Evolutionary conservation across 768 basidiomycete genomes (phyloP), one percentile per base, ranked within the genome.

Genomic region (Gloeophyllum trabeum): DNA sequence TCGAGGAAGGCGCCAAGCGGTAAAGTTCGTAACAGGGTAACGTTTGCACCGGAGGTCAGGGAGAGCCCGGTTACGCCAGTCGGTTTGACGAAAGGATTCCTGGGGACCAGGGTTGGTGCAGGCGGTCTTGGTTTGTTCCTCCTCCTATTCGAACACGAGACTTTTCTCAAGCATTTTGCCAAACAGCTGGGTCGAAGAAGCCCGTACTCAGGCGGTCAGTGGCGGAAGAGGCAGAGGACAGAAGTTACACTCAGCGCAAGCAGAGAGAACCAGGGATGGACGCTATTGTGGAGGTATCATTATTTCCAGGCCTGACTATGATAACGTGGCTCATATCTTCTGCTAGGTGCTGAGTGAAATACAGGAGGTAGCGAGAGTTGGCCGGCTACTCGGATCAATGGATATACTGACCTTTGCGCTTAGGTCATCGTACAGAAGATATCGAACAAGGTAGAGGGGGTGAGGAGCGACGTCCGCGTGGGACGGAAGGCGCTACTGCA

Each of bases 361-460:
- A 13, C 66, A 71, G 39, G 52, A 69, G 51, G 76, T 66, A 52
- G 32, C 50, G 26, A 24, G 37, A 20, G 7, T 7, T 7, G 41
- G 14, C 34, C 12, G 36, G 26, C 6, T 26, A 10, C 32, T 22
- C 2, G 26, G 35, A 22, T 22, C 26, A 41, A 40, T 26, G 30
- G 20, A 26, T 4, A 41, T 24, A 35, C 41, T 37, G 10, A 36
- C n/a, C n/a, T n/a, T n/a, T n/a, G n/a, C n/a, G n/a, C 39, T 12
- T 42, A 80, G 75, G 71, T 65, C 24, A 54, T 81, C 10, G 51
- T 72, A 21, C 53, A 61, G 30, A 70, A 66, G n/a, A 64, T 76
- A 32, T 58, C 62, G 0, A 57, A 61, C 24, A 69, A 64, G 30
- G 75, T 80, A 43, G 65, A 67, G 30, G 61, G 58, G 39, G 65